Evolutionary conservation across 208 protist species (phyloP), one percentile per base, ranked within the genome.

Genomic region (Entamoeba dispar): DNA sequence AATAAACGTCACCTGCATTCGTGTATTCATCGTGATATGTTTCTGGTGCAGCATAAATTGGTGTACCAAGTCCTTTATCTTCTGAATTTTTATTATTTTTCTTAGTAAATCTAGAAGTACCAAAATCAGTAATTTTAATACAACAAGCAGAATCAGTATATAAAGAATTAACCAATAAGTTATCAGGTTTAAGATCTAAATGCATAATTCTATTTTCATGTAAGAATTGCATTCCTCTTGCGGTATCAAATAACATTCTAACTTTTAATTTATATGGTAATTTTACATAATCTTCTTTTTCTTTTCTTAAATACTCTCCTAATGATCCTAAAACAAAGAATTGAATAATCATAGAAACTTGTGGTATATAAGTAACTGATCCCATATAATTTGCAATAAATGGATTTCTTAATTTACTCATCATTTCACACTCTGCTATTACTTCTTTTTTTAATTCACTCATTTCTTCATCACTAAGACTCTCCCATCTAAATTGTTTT

Each of bases 91-190:
- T 91, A 15, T 19, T 50, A 17, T 17, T 50, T 50, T 47, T 91
- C 31, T 47, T 50, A 19, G 22, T 27, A 49, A 91, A 50, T 91
- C 86, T 43, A 19, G 86, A 91, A 43, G 86, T 91, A 19, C 86
- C 86, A 91, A 91, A 91, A 50, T 91, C 86, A 3, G 86, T 91
- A 15, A 91, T 50, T 91, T 91, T 91, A 34, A 91, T 91, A 22
- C 86, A 91, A 47, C 47, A 50, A 15, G 31, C 86, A 19, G 31
- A 49, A 50, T 86, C 61, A 31, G 61, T 34, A 34, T 86, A 86
- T 86, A 86, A 86, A 12, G 61, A 86, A 86, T 86, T 86, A 12
- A 86, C 61, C 8, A 86, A 34, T 3, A 86, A 34, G 6, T 86
- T 86, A 34, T 86, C 61, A 31, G 61, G 61, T 22, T 86, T 86